Conservation (phyloP, 2,329 filamentous ascomycete species). For the Alternaria sp. region DNA sequence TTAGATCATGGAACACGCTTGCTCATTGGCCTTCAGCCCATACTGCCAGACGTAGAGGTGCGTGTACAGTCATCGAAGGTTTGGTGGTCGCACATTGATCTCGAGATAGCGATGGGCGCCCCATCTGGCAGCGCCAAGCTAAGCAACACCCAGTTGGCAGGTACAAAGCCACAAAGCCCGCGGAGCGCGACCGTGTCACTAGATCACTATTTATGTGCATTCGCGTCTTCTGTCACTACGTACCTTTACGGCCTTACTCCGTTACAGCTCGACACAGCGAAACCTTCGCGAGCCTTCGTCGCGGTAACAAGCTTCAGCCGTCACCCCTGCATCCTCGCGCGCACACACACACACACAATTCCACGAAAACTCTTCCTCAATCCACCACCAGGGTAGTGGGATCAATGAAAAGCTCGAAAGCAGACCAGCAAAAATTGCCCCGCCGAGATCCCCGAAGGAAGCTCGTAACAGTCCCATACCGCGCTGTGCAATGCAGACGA, state of each 20-base stretch:
- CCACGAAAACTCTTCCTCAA: constrained; percentile 45
- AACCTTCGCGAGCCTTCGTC: not conserved
- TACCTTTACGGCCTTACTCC: not conserved
- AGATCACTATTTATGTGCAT: not conserved
- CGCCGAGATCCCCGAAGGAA: constrained; percentile 46
- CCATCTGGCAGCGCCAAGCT: not conserved
- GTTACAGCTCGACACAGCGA: not conserved
- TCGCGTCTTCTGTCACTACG: not conserved
- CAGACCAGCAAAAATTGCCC: constrained; percentile 41
- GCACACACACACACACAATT: not conserved
- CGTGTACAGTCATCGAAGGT: not conserved
- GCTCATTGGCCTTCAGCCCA: not conserved
- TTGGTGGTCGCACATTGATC: not conserved
- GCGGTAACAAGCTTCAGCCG: not conserved
- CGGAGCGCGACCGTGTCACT: not conserved
- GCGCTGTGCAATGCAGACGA: constrained; percentile 49
- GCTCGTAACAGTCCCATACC: constrained; percentile 42
- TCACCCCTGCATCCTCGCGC: not conserved
- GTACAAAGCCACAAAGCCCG: not conserved
- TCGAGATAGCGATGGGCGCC: not conserved
- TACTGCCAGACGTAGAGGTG: not conserved
- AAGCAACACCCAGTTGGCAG: not conserved
- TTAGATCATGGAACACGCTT: not conserved
- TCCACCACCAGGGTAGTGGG: constrained; percentile 34
- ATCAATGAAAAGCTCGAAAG: constrained; percentile 48